Evolutionary conservation across 352 stramenopile species (phyloP).

Genomic region (Globisporangium perplexum): DNA sequence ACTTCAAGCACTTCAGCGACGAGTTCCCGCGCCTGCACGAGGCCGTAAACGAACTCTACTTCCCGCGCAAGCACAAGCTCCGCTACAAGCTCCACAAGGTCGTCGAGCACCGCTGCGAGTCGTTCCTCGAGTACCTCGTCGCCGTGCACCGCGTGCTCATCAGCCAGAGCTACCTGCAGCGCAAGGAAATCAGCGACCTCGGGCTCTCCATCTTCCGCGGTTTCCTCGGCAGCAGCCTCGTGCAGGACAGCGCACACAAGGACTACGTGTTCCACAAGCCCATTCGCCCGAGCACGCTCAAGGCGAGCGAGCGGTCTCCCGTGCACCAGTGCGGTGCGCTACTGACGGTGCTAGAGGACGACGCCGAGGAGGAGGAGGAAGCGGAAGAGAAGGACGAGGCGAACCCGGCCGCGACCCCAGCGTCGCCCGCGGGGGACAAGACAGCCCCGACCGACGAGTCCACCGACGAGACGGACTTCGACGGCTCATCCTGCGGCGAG

Average conservation of each 20-base stretch:
- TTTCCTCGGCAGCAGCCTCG: conserved; percentile 55
- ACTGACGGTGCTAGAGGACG: conserved; percentile 56
- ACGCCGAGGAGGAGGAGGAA: conserved; percentile 24
- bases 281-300: conserved; percentile 41
- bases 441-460: conserved; percentile 20
- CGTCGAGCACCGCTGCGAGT: conserved; percentile 53
- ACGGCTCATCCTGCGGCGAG: conserved; percentile 21
- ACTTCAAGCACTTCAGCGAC: conserved; percentile 49
- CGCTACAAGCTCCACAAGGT: conserved; percentile 42
- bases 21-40: conserved; percentile 43
- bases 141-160: conserved; percentile 58
- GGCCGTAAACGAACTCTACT: conserved; percentile 50
- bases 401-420: conserved; percentile 1
- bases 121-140: conserved; percentile 64
- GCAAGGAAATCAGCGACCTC: conserved; percentile 50
- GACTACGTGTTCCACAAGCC: conserved; percentile 53
- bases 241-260: conserved; percentile 45
- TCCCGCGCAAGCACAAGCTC: conserved; percentile 67
- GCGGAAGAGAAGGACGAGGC: conserved; percentile 14
- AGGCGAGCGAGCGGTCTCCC: conserved; percentile 32
- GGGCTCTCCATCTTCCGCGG: conserved; percentile 61
- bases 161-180: conserved; percentile 47
- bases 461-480: conserved; percentile 24
- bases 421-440: conserved; percentile 5
- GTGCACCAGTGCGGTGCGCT: conserved; percentile 60